A percentile compares a stretch with the other conserved stretches of the same genome.
These are phyloP conservation scores for Penicillium sp. DNA, from an alignment of 2,329 filamentous ascomycete species.

Conservation along the genomic window DNA sequence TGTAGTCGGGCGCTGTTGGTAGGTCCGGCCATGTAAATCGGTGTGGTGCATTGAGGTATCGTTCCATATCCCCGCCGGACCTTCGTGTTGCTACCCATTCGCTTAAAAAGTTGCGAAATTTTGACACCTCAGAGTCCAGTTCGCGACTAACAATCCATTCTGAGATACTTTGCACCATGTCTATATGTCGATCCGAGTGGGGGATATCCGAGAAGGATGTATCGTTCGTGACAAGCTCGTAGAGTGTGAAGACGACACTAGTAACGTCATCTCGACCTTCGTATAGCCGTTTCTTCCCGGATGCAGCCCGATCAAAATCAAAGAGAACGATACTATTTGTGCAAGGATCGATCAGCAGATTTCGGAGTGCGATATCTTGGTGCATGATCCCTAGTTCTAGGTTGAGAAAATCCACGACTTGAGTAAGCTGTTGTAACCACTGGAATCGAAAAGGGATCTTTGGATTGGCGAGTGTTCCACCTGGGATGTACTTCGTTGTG, in stretches of 20 bases:
- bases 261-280: constrained; percentile 20
- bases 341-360: constrained; percentile 23
- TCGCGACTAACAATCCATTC: constrained; percentile 13
- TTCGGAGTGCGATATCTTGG: constrained; percentile 27
- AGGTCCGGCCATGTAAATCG: constrained; percentile 14
- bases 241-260: constrained; percentile 21
- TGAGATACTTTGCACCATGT: constrained; percentile 15
- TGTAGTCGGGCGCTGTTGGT: constrained; percentile 12
- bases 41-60: constrained; percentile 16
- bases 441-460: constrained; percentile 18
- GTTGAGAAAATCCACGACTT: constrained; percentile 20
- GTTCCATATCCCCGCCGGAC: constrained; percentile 8
- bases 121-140: constrained; percentile 14
- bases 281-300: constrained; percentile 11
- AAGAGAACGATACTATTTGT: constrained; percentile 20
- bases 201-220: constrained; percentile 17
- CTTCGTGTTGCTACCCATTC: constrained; percentile 14
- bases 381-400: constrained; percentile 25
- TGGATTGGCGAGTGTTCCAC: constrained; percentile 20
- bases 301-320: constrained; percentile 20
- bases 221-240: constrained; percentile 25
- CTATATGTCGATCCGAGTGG: constrained; percentile 19
- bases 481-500: constrained; percentile 21
- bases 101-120: constrained; percentile 15
- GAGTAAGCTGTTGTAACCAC: constrained; percentile 20